Evolutionary conservation across 306 rosid species (phyloP), one percentile per base, ranked within the genome.

Genomic region (Pyrus bretschneideri): DNA sequence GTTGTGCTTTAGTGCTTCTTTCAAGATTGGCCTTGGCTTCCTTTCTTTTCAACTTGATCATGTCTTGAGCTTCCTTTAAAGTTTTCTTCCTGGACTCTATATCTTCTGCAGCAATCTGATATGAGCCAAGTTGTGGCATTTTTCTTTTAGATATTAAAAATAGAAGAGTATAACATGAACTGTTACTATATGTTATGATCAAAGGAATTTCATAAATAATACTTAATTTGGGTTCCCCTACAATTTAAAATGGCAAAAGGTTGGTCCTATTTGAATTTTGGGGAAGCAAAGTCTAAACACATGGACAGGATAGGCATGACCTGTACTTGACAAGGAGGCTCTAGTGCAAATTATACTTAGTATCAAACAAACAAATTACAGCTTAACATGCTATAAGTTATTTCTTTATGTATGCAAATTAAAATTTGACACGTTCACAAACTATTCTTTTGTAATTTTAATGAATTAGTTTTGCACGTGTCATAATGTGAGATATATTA

Each of bases 1-100:
- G 83, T 82, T 90, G 84, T 54, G 98, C 95, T 87, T 87, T 91
- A 27, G 86, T 67, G 3, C 72, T 85, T 46, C 85, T 87, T 46
- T 86, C 91, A 31, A 54, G 51, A 30, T 76, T 83, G 6, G 85
- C 91, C 79, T 84, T 83, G 1, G 87, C 85, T 76, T 94, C 91
- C 74, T 79, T 78, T 69, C 77, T 82, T 80, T 84, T 90, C 84
- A 82, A 55, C 77, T 87, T 81, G 59, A 84, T 83, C 25, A 31
- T 85, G 66, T 84, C 70, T 57, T 62, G 86, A 69, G 90, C 91
- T 85, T 88, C 91, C 4, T 73, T 79, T 13, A 93, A 59, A 80
- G 84, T 91, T 30, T 46, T 75, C 76, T 83, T 83, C 11, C 87
- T 54, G 11, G 46, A 63, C 55, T 88, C 86, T 15, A 83, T 77